Conservation (phyloP, 2,329 filamentous ascomycete genomes). For the Graphiopsis chlorocephala region DNA sequence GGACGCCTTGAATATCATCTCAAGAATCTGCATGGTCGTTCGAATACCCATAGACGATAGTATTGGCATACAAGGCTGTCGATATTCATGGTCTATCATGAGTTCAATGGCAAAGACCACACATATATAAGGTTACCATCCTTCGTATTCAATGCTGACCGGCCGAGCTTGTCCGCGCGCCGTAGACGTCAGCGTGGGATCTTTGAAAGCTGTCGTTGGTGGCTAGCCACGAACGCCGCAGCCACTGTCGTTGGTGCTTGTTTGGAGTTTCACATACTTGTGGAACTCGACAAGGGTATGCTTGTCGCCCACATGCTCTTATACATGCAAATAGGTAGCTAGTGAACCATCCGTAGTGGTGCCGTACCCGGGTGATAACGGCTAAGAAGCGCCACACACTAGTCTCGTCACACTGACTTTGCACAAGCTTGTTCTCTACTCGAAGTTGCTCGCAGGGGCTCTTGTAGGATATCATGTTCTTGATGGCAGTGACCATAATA, state of each 20-base stretch:
- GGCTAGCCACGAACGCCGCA: neutral
- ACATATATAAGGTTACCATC: neutral
- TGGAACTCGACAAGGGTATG: neutral
- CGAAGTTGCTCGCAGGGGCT: neutral
- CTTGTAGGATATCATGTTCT: neutral
- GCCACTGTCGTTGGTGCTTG: neutral
- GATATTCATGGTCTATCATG: neutral
- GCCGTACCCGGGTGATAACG: neutral
- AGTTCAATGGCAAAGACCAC: neutral
- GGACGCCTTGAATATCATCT: neutral
- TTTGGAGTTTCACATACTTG: neutral
- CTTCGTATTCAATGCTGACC: neutral
- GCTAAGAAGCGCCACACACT: neutral
- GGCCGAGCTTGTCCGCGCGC: conserved; percentile 5
- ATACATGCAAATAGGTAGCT: neutral
- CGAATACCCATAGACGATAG: neutral
- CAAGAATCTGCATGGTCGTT: neutral
- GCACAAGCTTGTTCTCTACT: neutral
- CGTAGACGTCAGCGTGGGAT: neutral
- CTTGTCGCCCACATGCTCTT: neutral
- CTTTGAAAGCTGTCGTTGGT: neutral
- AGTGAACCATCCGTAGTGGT: neutral
- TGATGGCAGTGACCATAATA: neutral
- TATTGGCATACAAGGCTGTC: neutral
- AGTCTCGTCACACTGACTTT: neutral